A percentile compares a stretch with the other conserved stretches of the same genome.
phyloP scores from a whole-genome alignment of 139 green algal species.

The Pleodorina starrii region DNA sequence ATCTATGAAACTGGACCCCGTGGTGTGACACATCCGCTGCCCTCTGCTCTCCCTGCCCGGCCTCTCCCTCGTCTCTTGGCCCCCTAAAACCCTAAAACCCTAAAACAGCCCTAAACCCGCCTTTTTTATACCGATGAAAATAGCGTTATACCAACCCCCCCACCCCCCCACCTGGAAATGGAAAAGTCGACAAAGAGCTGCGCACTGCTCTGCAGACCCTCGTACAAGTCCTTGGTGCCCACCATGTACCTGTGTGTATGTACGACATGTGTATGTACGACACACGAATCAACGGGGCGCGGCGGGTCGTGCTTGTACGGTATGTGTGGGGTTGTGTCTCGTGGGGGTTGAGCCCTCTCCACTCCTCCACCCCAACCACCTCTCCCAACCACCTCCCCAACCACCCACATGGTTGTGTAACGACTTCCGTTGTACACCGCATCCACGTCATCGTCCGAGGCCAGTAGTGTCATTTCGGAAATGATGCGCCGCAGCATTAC shows the following conservation, averaged over 20 bases:
- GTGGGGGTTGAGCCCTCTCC: too few species aligned
- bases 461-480: conserved; percentile 38
- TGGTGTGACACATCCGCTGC: too few species aligned
- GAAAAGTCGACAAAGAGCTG: conserved; percentile 52
- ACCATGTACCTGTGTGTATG: conserved; percentile 33
- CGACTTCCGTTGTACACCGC: conserved; percentile 34
- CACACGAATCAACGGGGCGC: too few species aligned
- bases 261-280: not conserved
- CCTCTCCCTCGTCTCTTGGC: too few species aligned
- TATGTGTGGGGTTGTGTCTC: not conserved
- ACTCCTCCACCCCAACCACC: not conserved
- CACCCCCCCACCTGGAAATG: conserved; percentile 9
- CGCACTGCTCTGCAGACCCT: conserved; percentile 42
- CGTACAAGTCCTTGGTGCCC: conserved; percentile 51
- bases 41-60: too few species aligned
- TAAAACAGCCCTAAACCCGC: too few species aligned
- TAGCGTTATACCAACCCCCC: too few species aligned
- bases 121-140: too few species aligned
- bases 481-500: conserved; percentile 49
- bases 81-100: too few species aligned
- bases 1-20: too few species aligned
- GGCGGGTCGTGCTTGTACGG: too few species aligned
- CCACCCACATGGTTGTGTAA: conserved; percentile 31
- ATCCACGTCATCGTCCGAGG: conserved; percentile 4
- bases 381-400: not conserved